phyloP scores from a whole-genome alignment of 768 basidiomycete genomes.

The Chlorophyllum brunneum region DNA sequence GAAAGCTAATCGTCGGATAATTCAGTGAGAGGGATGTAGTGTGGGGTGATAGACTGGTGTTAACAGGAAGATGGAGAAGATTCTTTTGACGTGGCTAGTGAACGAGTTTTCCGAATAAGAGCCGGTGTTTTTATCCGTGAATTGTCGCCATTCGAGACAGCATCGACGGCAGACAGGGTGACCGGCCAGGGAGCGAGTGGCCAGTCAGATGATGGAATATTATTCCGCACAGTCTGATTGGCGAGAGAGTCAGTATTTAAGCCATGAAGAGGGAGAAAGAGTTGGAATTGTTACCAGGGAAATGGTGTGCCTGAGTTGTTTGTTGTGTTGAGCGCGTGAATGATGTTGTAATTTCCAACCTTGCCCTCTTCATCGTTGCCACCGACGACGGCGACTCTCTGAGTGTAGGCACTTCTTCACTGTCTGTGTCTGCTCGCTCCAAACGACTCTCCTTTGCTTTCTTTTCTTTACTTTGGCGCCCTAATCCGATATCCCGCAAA shows the following conservation, averaged over 20 bases:
- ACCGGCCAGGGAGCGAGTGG: not conserved
- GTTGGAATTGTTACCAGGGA: constrained; percentile 6
- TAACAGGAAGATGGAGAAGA: not conserved
- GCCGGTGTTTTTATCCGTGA: constrained; percentile 26
- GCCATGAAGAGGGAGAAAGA: not conserved
- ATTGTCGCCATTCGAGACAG: not conserved
- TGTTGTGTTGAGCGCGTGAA: constrained; percentile 10
- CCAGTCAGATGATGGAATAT: not conserved
- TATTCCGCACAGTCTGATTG: not conserved
- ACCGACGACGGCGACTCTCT: constrained; percentile 20
- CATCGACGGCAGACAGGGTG: not conserved
- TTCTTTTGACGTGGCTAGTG: constrained; percentile 23
- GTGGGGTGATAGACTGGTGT: not conserved
- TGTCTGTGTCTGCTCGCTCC: constrained; percentile 27
- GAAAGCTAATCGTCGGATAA: constrained; percentile 2
- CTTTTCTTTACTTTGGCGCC: constrained; percentile 25
- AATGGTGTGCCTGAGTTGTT: constrained; percentile 19
- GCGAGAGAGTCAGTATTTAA: too few relatives aligned
- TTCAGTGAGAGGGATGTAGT: not conserved
- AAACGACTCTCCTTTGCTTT: too few relatives aligned
- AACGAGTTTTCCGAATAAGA: constrained; percentile 21
- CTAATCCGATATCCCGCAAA: not conserved
- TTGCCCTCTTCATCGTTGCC: constrained; percentile 6
- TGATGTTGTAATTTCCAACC: constrained; percentile 11
- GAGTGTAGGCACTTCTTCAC: constrained; percentile 21